Percentiles rank a stretch among this genome's conserved stretches.
phyloP scores from a whole-genome alignment of 768 basidiomycete genomes.

The Austroboletus eburneus region DNA sequence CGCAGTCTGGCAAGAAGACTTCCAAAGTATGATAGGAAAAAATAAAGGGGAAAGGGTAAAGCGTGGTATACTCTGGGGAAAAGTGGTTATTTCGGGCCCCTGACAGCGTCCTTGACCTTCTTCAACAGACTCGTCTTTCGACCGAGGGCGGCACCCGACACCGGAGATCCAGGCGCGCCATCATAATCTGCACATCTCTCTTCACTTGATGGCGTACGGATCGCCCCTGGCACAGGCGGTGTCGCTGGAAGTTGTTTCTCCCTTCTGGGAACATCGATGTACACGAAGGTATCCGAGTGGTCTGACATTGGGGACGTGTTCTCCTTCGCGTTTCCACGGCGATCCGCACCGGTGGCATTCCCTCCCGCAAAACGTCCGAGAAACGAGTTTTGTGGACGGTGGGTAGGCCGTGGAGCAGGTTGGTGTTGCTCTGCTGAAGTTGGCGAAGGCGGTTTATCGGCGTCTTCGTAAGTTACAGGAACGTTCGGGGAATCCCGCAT shows the following conservation, averaged over 20 bases:
- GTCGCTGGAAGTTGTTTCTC: conserved; percentile 55
- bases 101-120: conserved; percentile 72
- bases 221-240: conserved; percentile 29
- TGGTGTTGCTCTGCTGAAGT: conserved; percentile 33
- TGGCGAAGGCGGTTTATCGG: conserved; percentile 43
- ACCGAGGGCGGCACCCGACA: conserved; percentile 45
- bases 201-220: conserved; percentile 26
- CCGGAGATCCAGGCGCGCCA: conserved; percentile 32
- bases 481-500: conserved; percentile 87
- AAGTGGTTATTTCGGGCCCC: conserved; percentile 42
- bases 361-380: conserved; percentile 62
- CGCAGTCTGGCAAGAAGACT: conserved; percentile 5
- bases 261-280: conserved; percentile 48
- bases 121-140: conserved; percentile 77
- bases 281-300: conserved; percentile 56
- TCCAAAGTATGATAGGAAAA: conserved; percentile 5
- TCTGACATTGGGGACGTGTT: conserved; percentile 29
- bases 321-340: conserved; percentile 35
- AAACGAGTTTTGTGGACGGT: conserved; percentile 71
- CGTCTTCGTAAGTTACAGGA: conserved; percentile 50
- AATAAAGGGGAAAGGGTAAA: conserved; percentile 6
- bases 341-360: conserved; percentile 26
- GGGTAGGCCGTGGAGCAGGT: conserved; percentile 48
- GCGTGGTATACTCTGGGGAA: conserved; percentile 5
- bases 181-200: conserved; percentile 51